Evolutionary conservation across 2,329 filamentous ascomycete genomes (phyloP), one percentile per base, ranked within the genome.

Genomic region (Colletotrichum liaoningense): DNA sequence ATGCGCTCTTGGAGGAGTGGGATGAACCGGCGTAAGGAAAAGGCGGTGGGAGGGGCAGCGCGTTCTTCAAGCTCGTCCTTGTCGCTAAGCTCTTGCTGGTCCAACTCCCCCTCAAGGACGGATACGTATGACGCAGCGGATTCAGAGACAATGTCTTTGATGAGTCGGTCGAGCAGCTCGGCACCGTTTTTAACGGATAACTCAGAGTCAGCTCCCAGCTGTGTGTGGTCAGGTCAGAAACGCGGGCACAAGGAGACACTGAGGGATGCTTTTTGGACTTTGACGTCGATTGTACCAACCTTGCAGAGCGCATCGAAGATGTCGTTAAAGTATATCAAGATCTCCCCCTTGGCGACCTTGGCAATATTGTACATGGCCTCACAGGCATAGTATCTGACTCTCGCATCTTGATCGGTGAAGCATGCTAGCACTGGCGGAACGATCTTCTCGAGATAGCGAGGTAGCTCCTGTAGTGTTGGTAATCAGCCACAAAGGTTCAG

Each of bases 361-460:
- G 97, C 95, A 80, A 99, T 99, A 84, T 99, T 99, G 86, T 99
- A 99, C 97, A 99, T 99, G 83, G 95, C 97, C 86, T 99, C 97
- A 84, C 97, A 99, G 28, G 97, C 97, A 84, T 99, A 99, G 83
- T 99, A 99, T 76, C 97, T 91, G 38, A 98, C 97, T 72, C 97
- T 91, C 33, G 97, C 95, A 93, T 99, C 97, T 86, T 98, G 97
- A 78, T 99, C 97, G 71, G 94, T 94, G 84, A 99, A 99, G 86
- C 97, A 99, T 65, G 97, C 97, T 58, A 99, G 89, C 5, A 99
- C 97, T 3, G 97, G 97, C 58, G 96, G 96, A 0, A 99, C 96
- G 78, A 99, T 98, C 78, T 95, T 93, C 80, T 95, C 93, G 63
- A 99, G 89, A 81, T 98, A 98, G 74, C 93, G 93, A 38, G 97